Conservation (phyloP, 805 yeast genomes). For the Candida jianshihensis region DNA sequence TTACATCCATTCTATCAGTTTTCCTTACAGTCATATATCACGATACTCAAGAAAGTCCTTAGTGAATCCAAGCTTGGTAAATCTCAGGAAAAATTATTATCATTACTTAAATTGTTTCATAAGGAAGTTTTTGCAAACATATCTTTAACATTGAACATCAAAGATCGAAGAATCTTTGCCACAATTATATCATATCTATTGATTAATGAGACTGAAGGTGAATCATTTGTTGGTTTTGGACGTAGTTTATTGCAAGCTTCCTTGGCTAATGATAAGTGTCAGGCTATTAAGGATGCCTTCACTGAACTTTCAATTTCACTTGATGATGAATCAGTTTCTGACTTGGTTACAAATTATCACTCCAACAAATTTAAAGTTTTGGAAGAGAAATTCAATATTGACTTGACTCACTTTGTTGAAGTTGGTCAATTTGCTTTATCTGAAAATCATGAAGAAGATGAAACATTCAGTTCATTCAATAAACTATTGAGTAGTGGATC, state of each 20-base stretch:
- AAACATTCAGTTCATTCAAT: conserved; percentile 15
- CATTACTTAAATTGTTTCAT: conserved; percentile 34
- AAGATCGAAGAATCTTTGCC: conserved; percentile 20
- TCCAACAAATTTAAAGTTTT: not conserved
- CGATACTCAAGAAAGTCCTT: conserved; percentile 28
- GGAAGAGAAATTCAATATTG: conserved; percentile 1
- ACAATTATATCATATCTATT: conserved; percentile 33
- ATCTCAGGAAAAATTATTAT: conserved; percentile 17
- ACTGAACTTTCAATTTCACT: not conserved
- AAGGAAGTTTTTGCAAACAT: conserved; percentile 37
- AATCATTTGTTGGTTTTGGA: conserved; percentile 10
- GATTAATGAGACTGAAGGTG: conserved; percentile 15
- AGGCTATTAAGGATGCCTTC: conserved; percentile 5
- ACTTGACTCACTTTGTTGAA: conserved; percentile 1
- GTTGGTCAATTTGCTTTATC: conserved; percentile 3
- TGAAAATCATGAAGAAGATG: conserved; percentile 1
- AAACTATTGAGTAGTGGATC: conserved; percentile 22
- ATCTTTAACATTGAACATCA: conserved; percentile 37
- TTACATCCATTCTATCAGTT: conserved; percentile 55
- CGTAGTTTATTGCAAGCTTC: conserved; percentile 3
- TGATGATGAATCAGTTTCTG: not conserved
- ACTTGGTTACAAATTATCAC: not conserved
- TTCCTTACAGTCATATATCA: conserved; percentile 38
- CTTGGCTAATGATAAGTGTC: not conserved
- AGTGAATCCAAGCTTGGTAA: not conserved